Evolutionary conservation across 139 green algal species (phyloP).

Genomic region (Micractinium sp.): DNA sequence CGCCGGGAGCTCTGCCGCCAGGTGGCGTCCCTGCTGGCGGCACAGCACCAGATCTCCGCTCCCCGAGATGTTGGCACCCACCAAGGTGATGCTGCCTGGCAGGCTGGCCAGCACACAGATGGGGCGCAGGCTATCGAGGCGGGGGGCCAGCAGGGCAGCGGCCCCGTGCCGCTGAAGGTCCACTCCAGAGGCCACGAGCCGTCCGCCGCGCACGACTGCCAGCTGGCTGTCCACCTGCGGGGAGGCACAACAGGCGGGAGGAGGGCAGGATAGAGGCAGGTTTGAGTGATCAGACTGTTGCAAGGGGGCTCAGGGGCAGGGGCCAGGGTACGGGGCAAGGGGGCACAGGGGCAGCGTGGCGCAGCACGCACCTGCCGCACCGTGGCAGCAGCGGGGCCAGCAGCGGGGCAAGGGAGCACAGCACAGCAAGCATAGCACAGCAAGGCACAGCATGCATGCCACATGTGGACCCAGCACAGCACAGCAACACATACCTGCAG

Average conservation of each 20-base stretch:
- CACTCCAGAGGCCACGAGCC: neutral
- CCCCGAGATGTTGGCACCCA: neutral
- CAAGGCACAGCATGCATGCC: too few species aligned
- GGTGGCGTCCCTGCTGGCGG: slow-evolving; percentile 31
- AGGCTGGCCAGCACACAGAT: slow-evolving; percentile 4
- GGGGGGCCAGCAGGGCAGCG: neutral
- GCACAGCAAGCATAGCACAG: neutral
- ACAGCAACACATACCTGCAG: neutral
- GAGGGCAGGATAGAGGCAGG: too few species aligned
- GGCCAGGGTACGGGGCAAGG: too few species aligned
- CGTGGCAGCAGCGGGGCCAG: too few species aligned
- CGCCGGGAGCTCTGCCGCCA: neutral
- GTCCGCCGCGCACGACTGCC: neutral
- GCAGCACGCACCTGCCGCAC: neutral
- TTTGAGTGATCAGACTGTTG: neutral
- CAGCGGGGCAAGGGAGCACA: neutral
- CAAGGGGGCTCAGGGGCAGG: too few species aligned
- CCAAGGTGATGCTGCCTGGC: neutral
- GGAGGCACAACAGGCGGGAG: neutral
- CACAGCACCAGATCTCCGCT: slow-evolving; percentile 15
- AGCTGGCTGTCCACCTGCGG: neutral
- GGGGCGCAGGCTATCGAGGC: neutral
- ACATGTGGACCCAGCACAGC: too few species aligned
- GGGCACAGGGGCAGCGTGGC: too few species aligned
- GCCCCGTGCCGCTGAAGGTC: neutral